These are phyloP conservation scores for Amphirosellinia nigrospora DNA, from an alignment of 495 filamentous ascomycete species.

Conservation along the genomic window DNA sequence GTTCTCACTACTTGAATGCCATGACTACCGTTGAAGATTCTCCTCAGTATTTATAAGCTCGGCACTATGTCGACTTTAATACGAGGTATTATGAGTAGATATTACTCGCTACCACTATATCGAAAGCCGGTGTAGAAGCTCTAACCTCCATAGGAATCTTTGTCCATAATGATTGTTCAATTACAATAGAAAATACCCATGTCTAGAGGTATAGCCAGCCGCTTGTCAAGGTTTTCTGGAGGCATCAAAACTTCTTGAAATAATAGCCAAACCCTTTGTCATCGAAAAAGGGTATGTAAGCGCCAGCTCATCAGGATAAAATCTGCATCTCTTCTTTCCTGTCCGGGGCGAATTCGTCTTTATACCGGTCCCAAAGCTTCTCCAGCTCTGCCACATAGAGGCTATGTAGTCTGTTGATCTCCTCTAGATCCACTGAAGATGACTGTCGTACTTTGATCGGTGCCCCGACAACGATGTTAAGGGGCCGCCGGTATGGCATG, in stretches of 20 bases:
- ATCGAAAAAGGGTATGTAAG: background rate
- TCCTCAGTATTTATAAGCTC: background rate
- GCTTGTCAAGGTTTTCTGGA: background rate
- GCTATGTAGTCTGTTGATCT: conserved; percentile 80
- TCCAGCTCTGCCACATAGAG: conserved; percentile 79
- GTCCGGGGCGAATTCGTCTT: conserved; percentile 79
- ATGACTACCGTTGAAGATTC: background rate
- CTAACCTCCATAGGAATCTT: background rate
- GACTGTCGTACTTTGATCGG: conserved; percentile 74
- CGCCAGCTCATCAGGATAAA: conserved; percentile 63
- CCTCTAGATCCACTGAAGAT: conserved; percentile 58
- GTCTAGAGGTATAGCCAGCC: background rate
- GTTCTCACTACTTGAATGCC: background rate
- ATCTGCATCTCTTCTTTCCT: conserved; percentile 78
- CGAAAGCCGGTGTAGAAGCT: background rate
- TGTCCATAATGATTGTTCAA: background rate
- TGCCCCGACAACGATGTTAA: conserved; percentile 87
- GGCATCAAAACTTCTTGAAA: background rate
- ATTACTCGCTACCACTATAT: background rate
- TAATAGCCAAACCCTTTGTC: background rate
- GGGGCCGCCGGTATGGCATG: conserved; percentile 86
- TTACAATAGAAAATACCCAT: background rate
- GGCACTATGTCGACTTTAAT: background rate
- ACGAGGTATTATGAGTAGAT: background rate
- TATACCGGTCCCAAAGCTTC: conserved; percentile 86